phyloP scores from a whole-genome alignment of 1,139 yeast genomes.

The Yamadazyma triangularis region DNA sequence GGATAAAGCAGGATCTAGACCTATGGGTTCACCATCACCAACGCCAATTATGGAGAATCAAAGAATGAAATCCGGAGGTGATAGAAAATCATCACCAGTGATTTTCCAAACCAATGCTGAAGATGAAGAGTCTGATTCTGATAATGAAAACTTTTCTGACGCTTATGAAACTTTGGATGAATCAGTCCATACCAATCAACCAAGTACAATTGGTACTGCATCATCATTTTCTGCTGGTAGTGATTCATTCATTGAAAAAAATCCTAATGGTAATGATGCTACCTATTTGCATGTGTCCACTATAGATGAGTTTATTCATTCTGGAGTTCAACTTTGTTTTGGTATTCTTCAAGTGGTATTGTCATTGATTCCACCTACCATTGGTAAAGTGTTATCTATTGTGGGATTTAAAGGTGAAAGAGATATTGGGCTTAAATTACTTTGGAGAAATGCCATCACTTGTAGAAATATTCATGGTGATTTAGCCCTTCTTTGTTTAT shows the following conservation, averaged over 20 bases:
- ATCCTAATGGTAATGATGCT: conserved; percentile 11
- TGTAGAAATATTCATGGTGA: conserved; percentile 90
- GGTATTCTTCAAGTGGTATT: conserved; percentile 89
- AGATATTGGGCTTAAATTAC: conserved; percentile 73
- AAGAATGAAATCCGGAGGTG: too few species aligned
- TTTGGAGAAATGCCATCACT: conserved; percentile 78
- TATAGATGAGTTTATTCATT: conserved; percentile 83
- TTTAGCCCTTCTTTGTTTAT: conserved; percentile 72
- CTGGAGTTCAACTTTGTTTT: conserved; percentile 89
- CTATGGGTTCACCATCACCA: conserved; percentile 1
- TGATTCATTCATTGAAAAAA: conserved; percentile 10
- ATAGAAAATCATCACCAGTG: background rate
- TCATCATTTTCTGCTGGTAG: conserved; percentile 11
- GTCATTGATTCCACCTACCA: conserved; percentile 86
- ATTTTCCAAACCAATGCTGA: background rate
- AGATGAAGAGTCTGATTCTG: conserved; percentile 14
- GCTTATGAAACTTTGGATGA: conserved; percentile 23
- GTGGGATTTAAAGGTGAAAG: conserved; percentile 90
- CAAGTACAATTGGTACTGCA: conserved; percentile 6
- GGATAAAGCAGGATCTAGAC: conserved; percentile 3
- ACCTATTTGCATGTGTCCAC: conserved; percentile 50
- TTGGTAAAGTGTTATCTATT: conserved; percentile 81
- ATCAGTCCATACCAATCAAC: conserved; percentile 4
- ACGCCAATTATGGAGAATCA: background rate
- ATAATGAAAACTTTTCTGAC: conserved; percentile 30